Percentiles rank a stretch among this genome's conserved stretches.
Evolutionary conservation across 306 rosid genomes (phyloP).

Genomic region (Citrullus amarus): DNA sequence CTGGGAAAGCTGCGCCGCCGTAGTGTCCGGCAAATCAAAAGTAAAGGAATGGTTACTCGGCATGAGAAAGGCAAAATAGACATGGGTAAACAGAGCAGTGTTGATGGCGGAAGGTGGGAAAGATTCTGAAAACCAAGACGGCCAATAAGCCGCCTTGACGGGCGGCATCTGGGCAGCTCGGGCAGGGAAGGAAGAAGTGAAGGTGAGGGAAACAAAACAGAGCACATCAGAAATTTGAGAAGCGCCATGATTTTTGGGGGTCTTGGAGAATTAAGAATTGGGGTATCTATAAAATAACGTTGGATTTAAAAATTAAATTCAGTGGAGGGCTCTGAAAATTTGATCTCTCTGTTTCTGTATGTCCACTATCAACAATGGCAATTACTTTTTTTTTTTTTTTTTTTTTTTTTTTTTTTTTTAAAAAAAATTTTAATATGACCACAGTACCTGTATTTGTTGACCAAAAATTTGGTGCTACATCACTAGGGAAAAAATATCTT

Average conservation of each 20-base stretch:
- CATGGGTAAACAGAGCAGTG: slow-evolving; percentile 55
- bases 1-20: slow-evolving; percentile 14
- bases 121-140: slow-evolving; percentile 14
- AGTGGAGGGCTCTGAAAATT: neutral
- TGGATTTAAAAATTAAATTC: neutral
- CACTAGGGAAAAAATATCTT: no score
- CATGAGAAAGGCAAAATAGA: slow-evolving; percentile 40
- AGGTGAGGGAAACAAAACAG: neutral
- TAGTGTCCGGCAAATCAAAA: slow-evolving; percentile 22
- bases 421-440: no score
- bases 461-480: no score
- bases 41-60: slow-evolving; percentile 31
- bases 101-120: slow-evolving; percentile 53
- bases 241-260: neutral
- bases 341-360: neutral
- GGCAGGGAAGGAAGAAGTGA: neutral
- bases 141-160: slow-evolving; percentile 47
- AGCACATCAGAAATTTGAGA: neutral
- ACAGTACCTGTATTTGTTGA: no score
- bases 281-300: neutral
- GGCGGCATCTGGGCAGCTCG: neutral
- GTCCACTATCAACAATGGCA: neutral
- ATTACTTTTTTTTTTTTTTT: no score
- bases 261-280: neutral
- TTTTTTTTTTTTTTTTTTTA: no score